Conservation (phyloP, 441 rosid species). For the Geranium incanum region DNA sequence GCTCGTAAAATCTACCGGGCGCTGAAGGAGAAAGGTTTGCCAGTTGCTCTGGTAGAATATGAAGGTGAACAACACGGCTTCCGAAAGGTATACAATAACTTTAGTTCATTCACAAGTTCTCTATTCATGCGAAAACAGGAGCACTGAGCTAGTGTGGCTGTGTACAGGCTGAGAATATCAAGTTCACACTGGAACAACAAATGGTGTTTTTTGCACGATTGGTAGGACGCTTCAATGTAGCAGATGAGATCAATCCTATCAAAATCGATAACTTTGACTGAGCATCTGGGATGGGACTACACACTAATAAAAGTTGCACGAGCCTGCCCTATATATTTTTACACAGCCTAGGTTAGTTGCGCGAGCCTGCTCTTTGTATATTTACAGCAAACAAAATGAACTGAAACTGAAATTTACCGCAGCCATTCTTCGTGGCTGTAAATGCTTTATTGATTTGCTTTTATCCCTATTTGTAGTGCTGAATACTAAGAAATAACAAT, state of each 20-base stretch:
- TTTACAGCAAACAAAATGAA: too few relatives aligned
- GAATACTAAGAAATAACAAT: background rate
- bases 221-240: slow-evolving; percentile 56
- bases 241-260: slow-evolving; percentile 61
- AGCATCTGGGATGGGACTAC: slow-evolving; percentile 4
- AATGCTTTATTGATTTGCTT: background rate
- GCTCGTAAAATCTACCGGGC: slow-evolving; percentile 71
- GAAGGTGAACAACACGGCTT: slow-evolving; percentile 92
- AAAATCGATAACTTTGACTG: slow-evolving; percentile 63
- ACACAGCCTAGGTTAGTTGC: too few relatives aligned
- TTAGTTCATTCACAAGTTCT: slow-evolving; percentile 7
- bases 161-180: slow-evolving; percentile 77
- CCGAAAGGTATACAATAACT: slow-evolving; percentile 51
- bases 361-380: too few relatives aligned
- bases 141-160: slow-evolving; percentile 8
- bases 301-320: slow-evolving; percentile 1
- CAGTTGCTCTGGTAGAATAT: slow-evolving; percentile 86
- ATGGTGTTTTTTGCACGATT: slow-evolving; percentile 75
- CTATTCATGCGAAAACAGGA: background rate
- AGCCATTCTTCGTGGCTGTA: too few relatives aligned
- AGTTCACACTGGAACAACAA: slow-evolving; percentile 76
- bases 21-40: slow-evolving; percentile 68
- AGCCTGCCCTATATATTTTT: background rate
- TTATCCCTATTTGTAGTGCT: background rate
- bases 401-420: too few relatives aligned